These are phyloP conservation scores for Coemansia biformis DNA, from an alignment of 192 early-diverging fungal genomes.

Conservation along the genomic window DNA sequence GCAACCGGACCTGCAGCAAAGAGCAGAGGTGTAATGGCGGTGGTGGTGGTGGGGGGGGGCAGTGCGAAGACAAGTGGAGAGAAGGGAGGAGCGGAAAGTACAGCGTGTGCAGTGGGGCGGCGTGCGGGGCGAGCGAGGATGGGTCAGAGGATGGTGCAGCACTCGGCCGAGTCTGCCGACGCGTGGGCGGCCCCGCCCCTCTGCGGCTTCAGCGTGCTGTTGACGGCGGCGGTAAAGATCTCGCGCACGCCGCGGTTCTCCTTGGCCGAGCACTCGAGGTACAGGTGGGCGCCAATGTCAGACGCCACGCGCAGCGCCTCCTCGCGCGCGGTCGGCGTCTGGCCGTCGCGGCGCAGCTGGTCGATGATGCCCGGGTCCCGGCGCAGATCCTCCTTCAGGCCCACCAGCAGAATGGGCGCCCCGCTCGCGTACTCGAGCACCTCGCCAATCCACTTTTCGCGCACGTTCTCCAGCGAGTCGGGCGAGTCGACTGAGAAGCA, in stretches of 20 bases:
- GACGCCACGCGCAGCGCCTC: slow-evolving; percentile 70
- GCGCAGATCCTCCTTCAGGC: slow-evolving; percentile 47
- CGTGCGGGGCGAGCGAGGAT: background rate
- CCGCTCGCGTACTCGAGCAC: slow-evolving; percentile 16
- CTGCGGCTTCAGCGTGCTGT: slow-evolving; percentile 62
- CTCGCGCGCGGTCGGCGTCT: slow-evolving; percentile 19
- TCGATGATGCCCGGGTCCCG: slow-evolving; percentile 11
- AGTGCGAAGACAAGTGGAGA: background rate
- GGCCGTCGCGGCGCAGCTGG: slow-evolving; percentile 1
- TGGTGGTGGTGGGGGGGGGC: background rate
- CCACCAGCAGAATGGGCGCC: slow-evolving; percentile 28
- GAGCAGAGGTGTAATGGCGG: background rate
- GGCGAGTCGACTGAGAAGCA: slow-evolving; percentile 85
- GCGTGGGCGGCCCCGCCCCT: slow-evolving; percentile 2
- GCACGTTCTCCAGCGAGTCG: slow-evolving; percentile 76
- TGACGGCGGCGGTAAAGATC: slow-evolving; percentile 69
- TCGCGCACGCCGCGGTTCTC: slow-evolving; percentile 18
- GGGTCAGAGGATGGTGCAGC: slow-evolving; percentile 28
- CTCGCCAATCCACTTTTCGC: slow-evolving; percentile 40
- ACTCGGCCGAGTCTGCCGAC: slow-evolving; percentile 10
- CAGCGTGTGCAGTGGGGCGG: too few relatives aligned
- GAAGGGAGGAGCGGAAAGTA: too few relatives aligned
- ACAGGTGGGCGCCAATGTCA: slow-evolving; percentile 80
- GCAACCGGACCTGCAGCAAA: too few relatives aligned
- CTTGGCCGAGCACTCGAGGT: slow-evolving; percentile 78